Evolutionary conservation across 176 grass and related monocot species (phyloP), one percentile per base, ranked within the genome.

Genomic region (Cenchrus fungigraminus): DNA sequence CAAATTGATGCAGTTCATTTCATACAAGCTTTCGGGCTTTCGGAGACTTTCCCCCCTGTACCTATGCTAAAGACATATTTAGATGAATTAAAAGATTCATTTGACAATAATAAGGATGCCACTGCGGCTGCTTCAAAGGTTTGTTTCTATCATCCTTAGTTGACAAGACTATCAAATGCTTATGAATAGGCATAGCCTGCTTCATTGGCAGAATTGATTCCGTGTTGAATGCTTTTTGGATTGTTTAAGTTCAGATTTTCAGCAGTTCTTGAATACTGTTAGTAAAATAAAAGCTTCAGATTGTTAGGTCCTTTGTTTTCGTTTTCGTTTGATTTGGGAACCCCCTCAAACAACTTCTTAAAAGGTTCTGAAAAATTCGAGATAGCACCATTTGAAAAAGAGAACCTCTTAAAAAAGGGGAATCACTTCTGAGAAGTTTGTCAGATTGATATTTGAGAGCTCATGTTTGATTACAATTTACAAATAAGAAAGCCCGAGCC

Each of bases 1-100:
- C 92, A 92, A 83, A 94, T 97, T 76, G 92, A 97, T 82, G 94
- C 94, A 16, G 88, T 97, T 86, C 94, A 94, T 82, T 94, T 97
- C 47, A 45, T 91, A 74, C 88, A 94, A 79, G 74, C 84, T 65
- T 97, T 94, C 37, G 80, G 86, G 71, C 89, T 97, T 82, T 87
- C 77, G 0, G 86, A 92, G 86, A 77, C 44, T 46, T 97, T 94
- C 11, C 94, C 94, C 40, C 90, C 83, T 68, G 88, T 77, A 47
- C 57, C 86, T 90, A 72, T 97, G 50, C 67, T 97, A 61, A 94
- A 86, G 74, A 82, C 88, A 79, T 93, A 94, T 89, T 34, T 94
- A 63, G 83, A 86, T 64, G 90, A 94, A 22, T 67, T 80, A 62
- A 90, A 92, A 78, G 84, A 85, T 85, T 49, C 82, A 60, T 46